Evolutionary conservation across 148 eudicot genomes (phyloP), one percentile per base, ranked within the genome.

Genomic region (Arctostaphylos glauca): DNA sequence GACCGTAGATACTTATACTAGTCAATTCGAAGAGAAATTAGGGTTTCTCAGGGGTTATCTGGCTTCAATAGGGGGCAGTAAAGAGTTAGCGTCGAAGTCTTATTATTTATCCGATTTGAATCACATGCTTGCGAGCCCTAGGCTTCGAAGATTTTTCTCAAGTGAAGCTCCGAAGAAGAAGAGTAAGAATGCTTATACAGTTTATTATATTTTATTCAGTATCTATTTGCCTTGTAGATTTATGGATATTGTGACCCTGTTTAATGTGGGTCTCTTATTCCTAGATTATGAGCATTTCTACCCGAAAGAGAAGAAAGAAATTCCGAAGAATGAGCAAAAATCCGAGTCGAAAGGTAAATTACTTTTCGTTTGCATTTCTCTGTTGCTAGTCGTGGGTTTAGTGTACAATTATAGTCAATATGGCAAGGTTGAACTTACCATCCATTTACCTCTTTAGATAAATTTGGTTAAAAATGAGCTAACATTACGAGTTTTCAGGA

Each of bases 241-340:
- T 18, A 0, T 52, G 21, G 66, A 44, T 38, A 10, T 49, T 13
- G 31, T 47, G 15, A 12, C 72, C n/a, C 9, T 85, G 49, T 64
- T 82, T n/a, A 16, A 16, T n/a, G 38, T 75, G 78, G 70, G 47
- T 47, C 13, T 82, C 81, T 74, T 55, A 13, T 50, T 81, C 48
- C 23, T 79, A 94, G 98, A 93, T 74, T 93, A 93, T 84, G 98
- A 94, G 87, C 93, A 94, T 84, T 94, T 86, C 82, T 91, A 88
- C 76, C 97, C 98, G 1, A 94, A 93, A 85, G 89, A 87, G 16
- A 94, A 93, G 93, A 93, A 93, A 92, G 98, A 93, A 84, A 89
- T 91, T 47, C 98, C 98, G 0, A 94, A 94, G 9, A 84, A 93
- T 62, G 93, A 84, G 48, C 93, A 93, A 84, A 92, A 93, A 84